These are phyloP conservation scores for Phyllachora maydis DNA, from an alignment of 2,329 filamentous ascomycete genomes.

Conservation along the genomic window DNA sequence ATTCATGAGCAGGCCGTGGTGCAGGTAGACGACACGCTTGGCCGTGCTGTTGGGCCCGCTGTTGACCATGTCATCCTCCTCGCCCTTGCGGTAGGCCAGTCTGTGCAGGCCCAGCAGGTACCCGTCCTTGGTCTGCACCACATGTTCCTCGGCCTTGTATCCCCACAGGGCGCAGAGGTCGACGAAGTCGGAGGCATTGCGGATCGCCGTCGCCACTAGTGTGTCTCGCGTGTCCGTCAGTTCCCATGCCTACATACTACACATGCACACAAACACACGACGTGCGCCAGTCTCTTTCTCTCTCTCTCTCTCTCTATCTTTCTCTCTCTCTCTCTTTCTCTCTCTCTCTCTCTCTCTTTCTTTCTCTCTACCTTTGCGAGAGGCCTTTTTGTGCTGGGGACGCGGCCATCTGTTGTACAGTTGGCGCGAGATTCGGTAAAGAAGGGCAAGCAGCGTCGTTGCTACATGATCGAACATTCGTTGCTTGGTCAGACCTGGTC, in stretches of 20 bases:
- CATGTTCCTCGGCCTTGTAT: slow-evolving; percentile 88
- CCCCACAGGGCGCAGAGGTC: slow-evolving; percentile 85
- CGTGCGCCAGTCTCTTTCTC: too few species aligned
- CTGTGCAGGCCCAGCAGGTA: slow-evolving; percentile 83
- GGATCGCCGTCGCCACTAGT: slow-evolving; percentile 56
- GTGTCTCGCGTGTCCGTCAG: slow-evolving; percentile 30
- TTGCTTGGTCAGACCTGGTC: slow-evolving; percentile 4
- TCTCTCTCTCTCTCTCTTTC: too few species aligned
- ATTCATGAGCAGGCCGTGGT: slow-evolving; percentile 96
- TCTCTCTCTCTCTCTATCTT: slow-evolving; percentile 52
- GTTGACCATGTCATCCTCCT: slow-evolving; percentile 65
- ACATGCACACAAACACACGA: too few species aligned
- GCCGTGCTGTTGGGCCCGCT: slow-evolving; percentile 41
- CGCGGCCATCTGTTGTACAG: slow-evolving; percentile 66
- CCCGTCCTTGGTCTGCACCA: slow-evolving; percentile 85
- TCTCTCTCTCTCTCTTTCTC: too few species aligned
- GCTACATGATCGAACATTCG: too few species aligned
- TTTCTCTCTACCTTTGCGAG: too few species aligned
- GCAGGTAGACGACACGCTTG: slow-evolving; percentile 83
- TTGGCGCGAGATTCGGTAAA: slow-evolving; percentile 62
- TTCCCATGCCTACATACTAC: too few species aligned
- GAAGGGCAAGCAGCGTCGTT: slow-evolving; percentile 59
- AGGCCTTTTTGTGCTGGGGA: slow-evolving; percentile 45
- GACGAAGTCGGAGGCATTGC: slow-evolving; percentile 76
- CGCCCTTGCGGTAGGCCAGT: slow-evolving; percentile 62